Evolutionary conservation across 495 filamentous ascomycete genomes (phyloP).

Genomic region (Daldinia vernicosa): DNA sequence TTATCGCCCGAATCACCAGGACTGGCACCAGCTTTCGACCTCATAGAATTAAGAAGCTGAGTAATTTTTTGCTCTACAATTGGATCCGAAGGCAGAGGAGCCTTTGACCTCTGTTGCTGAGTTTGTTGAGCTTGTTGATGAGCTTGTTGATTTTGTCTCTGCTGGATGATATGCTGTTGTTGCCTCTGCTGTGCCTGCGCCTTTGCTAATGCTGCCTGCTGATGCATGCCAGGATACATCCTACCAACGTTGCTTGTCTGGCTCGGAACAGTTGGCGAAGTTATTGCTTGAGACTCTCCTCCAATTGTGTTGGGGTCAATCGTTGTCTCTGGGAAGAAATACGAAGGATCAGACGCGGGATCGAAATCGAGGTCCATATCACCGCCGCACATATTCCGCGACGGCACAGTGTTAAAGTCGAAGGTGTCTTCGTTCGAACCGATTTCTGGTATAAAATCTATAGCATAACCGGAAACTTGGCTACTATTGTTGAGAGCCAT

Average conservation of each 20-base stretch:
- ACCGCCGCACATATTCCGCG: slow-evolving; percentile 52
- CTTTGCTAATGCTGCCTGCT: slow-evolving; percentile 84
- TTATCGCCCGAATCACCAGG: slow-evolving; percentile 61
- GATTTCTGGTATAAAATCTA: slow-evolving; percentile 61
- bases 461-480: slow-evolving; percentile 61
- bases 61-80: slow-evolving; percentile 86
- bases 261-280: slow-evolving; percentile 49
- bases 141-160: slow-evolving; percentile 47
- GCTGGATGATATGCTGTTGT: slow-evolving; percentile 65
- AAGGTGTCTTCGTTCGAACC: slow-evolving; percentile 59
- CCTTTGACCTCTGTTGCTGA: slow-evolving; percentile 56
- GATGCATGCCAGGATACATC: slow-evolving; percentile 90
- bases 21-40: slow-evolving; percentile 64
- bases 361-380: slow-evolving; percentile 73
- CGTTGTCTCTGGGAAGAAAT: slow-evolving; percentile 64
- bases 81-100: slow-evolving; percentile 65
- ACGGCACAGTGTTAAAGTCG: slow-evolving; percentile 67
- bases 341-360: slow-evolving; percentile 59
- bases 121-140: slow-evolving; percentile 47
- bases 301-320: slow-evolving; percentile 77
- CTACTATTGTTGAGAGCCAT: slow-evolving; percentile 68
- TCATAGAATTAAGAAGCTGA: slow-evolving; percentile 84
- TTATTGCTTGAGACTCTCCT: slow-evolving; percentile 55
- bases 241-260: slow-evolving; percentile 69
- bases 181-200: slow-evolving; percentile 76